phyloP scores from a whole-genome alignment of 345 rosid genomes.

The Psidium guajava region DNA sequence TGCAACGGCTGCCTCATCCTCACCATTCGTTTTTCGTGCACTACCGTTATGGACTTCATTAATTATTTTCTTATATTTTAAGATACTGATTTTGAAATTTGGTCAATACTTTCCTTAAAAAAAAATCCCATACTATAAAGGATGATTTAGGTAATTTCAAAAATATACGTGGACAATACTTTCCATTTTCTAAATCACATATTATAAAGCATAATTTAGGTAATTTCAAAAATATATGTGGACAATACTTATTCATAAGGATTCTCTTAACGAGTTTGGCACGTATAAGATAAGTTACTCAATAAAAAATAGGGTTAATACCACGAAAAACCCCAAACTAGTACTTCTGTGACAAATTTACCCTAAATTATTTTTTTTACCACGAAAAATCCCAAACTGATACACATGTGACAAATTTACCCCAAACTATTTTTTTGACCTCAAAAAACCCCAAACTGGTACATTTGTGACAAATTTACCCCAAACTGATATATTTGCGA shows the following conservation, averaged over 20 bases:
- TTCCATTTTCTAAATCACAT: not conserved
- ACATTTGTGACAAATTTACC: too few relatives aligned
- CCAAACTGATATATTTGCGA: too few relatives aligned
- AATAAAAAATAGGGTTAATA: too few relatives aligned
- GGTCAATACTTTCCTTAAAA: not conserved
- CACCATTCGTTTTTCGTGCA: not conserved
- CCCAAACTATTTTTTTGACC: too few relatives aligned
- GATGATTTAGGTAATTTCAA: not conserved
- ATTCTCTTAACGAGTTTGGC: not conserved
- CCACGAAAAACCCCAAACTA: too few relatives aligned
- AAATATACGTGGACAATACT: not conserved
- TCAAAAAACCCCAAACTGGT: too few relatives aligned
- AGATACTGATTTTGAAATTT: not conserved
- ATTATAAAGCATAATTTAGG: not conserved
- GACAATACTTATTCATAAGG: not conserved
- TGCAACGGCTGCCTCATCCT: not conserved
- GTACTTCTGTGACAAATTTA: too few relatives aligned
- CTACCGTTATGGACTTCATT: not conserved
- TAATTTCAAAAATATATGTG: not conserved
- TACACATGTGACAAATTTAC: too few relatives aligned
- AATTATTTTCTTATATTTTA: not conserved
- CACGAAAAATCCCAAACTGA: too few relatives aligned
- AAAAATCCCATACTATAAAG: not conserved
- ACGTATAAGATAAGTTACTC: not conserved
- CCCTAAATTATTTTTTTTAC: too few relatives aligned